Base-by-base conservation (phyloP, 345 rosid genomes). In the Camelina hispida region DNA sequence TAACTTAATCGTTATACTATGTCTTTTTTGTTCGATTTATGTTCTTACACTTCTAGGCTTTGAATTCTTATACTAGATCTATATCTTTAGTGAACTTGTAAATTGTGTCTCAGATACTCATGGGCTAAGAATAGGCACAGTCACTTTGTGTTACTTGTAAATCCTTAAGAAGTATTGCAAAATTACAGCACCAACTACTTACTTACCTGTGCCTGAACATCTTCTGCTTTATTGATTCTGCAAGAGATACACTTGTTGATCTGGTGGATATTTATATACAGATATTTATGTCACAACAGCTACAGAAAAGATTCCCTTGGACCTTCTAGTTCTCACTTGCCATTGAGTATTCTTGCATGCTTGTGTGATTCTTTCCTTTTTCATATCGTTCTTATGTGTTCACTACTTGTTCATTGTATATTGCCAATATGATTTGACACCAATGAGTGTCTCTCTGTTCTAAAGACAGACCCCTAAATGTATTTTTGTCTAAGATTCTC, bases 381-480 rank as follows among this genome's bases (percentile, higher is more conserved):
- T 8, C 66, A 42, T 61, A 22, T 56, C 14, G 52, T 60, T 25
- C 38, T 28, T 56, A 56, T 30, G 20, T 56, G 40, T 7, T 56
- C 12, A 56, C 61, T 28, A 56, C 61, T 22, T 71, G 57, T 60
- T 66, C 52, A 59, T 67, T 72, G 64, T 53, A 51, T 62, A 35
- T 8, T 40, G 50, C 62, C 52, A 65, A 68, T 25, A 59, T 78
- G 81, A 78, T 72, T 66, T 52, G 77, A 78, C 65, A 66, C 16
- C 59, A 77, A 37, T 17, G 23, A 16, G 25, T 37, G 52, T 53
- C 34, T 54, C 44, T 76, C 69, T 69, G 63, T 30, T 15, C 16
- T 60, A 22, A 20, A 60, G 69, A 53, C 25, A 69, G 43, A 44
- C 34, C 43, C 22, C 48, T 62, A 20, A 17, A 55, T 69, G 53